Evolutionary conservation across 2,329 filamentous ascomycete genomes (phyloP), one percentile per base, ranked within the genome.

Genomic region (Fusarium nygamai): DNA sequence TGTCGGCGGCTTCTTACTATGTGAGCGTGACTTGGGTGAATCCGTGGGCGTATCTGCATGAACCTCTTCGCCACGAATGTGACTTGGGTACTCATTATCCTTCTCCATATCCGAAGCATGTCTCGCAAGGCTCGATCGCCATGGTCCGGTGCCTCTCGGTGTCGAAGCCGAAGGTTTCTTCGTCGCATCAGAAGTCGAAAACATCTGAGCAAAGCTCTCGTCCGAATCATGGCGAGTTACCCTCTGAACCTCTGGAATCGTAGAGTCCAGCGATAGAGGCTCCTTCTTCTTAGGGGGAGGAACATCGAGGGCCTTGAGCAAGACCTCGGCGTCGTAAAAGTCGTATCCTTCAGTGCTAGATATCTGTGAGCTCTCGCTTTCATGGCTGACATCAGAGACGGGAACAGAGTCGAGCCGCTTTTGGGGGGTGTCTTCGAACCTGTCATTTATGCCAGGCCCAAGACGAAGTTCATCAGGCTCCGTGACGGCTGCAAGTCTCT

Each of bases 261-360:
- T 38, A 64, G 77, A 41, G 60, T 80, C 38, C 73, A 78, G 1
- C 77, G 75, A 50, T 74, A 83, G 19, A 80, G 83, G 60, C 82
- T 84, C 67, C 61, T 83, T 83, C 72, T 82, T 84, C 61, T 80
- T 83, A 11, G 85, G 78, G 14, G 79, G 87, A 53, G 79, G 88
- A 57, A 90, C 86, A 68, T 91, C 88, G 53, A 90, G 87, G 12
- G 87, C 88, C 50, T 83, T 83, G 56, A 82, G 82, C 63, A 88
- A 80, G 34, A 84, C 86, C n/a, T 90, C 89, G 34, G 89, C 82
- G 75, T 90, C 90, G 77, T 92, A 92, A 76, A 92, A 92, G 79
- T 92, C 90, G 75, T 92, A 92, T 2, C 90, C 90, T 72, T 91
- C 90, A 4, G 87, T 89, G 76, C 84, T 87, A 19, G 87, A 88